Conservation (phyloP, 169 alveolate species). For the Blepharisma undulans region DNA sequence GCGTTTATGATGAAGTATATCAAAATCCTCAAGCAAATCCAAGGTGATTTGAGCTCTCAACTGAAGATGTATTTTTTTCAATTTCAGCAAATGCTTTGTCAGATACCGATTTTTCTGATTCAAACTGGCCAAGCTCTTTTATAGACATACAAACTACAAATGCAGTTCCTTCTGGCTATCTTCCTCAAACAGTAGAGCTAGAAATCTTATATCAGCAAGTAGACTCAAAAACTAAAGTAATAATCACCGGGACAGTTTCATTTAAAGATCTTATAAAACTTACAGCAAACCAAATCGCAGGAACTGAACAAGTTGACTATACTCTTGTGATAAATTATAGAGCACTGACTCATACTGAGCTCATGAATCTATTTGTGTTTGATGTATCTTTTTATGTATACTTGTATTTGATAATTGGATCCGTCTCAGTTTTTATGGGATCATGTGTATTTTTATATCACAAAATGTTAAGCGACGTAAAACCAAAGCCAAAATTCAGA, state of each 20-base stretch:
- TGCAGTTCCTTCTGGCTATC: slow-evolving; percentile 32
- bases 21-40: slow-evolving; percentile 41
- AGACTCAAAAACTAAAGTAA: slow-evolving; percentile 48
- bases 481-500: slow-evolving; percentile 65
- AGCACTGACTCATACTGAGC: slow-evolving; percentile 59
- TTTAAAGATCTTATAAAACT: slow-evolving; percentile 43
- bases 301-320: slow-evolving; percentile 23
- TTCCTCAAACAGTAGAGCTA: slow-evolving; percentile 56
- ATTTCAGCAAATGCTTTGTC: slow-evolving; percentile 47
- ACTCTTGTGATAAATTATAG: slow-evolving; percentile 39
- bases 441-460: slow-evolving; percentile 55
- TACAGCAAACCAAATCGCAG: slow-evolving; percentile 22
- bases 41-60: slow-evolving; percentile 68
- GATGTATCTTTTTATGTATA: slow-evolving; percentile 54
- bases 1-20: slow-evolving; percentile 75
- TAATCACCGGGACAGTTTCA: slow-evolving; percentile 49
- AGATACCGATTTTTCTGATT: slow-evolving; percentile 30
- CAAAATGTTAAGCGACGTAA: slow-evolving; percentile 49
- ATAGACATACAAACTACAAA: neutral
- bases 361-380: slow-evolving; percentile 63
- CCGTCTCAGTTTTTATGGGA: slow-evolving; percentile 48
- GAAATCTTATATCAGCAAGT: slow-evolving; percentile 63
- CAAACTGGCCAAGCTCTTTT: neutral
- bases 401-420: slow-evolving; percentile 68
- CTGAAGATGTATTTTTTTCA: slow-evolving; percentile 52